Evolutionary conservation across 2,329 filamentous ascomycete genomes (phyloP).

Genomic region (Ophiostoma australiae): DNA sequence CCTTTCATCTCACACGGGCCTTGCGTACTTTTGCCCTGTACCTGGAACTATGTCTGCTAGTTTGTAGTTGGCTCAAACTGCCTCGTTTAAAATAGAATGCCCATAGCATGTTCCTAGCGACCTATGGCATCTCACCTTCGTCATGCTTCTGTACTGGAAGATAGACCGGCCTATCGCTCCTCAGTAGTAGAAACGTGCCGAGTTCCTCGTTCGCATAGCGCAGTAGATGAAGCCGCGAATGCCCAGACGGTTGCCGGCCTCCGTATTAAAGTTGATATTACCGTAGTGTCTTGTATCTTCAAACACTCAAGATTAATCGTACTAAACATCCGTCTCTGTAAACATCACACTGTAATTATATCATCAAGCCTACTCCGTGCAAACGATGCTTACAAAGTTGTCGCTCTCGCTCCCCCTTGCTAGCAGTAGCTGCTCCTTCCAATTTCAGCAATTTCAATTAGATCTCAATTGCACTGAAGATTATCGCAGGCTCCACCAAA

Average conservation of each 20-base stretch:
- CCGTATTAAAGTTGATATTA: neutral
- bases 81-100: conserved; percentile 3
- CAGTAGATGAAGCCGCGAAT: neutral
- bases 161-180: neutral
- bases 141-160: neutral
- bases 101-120: neutral
- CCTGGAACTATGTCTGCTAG: neutral
- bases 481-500: neutral
- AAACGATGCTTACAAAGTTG: neutral
- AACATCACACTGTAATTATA: neutral
- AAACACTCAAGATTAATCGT: neutral
- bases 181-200: neutral
- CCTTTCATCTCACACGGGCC: neutral
- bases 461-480: neutral
- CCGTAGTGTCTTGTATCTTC: neutral
- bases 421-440: neutral
- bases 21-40: neutral
- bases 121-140: neutral
- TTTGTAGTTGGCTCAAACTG: conserved; percentile 3
- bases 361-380: neutral
- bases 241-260: neutral
- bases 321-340: neutral
- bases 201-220: neutral
- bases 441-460: conserved; percentile 4
- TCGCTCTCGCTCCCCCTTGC: neutral